Evolutionary conservation across 495 filamentous ascomycete genomes (phyloP).

Genomic region (Parmelia sp.): DNA sequence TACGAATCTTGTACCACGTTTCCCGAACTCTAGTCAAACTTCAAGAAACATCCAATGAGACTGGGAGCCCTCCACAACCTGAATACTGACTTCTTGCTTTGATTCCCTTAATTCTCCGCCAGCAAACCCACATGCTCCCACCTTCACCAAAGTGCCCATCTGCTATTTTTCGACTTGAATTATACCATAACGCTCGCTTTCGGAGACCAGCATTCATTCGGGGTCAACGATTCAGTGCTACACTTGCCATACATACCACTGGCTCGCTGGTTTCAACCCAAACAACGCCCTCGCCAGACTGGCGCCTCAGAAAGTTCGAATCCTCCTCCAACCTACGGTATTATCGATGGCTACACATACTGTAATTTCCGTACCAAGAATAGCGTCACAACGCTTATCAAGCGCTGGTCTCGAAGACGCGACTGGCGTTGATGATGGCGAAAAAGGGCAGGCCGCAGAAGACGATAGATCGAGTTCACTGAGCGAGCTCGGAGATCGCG

Average conservation of each 20-base stretch:
- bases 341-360: conserved; percentile 12
- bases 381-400: conserved; percentile 8
- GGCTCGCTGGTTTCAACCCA: neutral
- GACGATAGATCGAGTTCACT: conserved; percentile 59
- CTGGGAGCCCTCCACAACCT: neutral
- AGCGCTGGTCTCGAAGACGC: neutral
- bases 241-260: neutral
- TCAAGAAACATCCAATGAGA: neutral
- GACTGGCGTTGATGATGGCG: conserved; percentile 2
- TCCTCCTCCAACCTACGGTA: conserved; percentile 1
- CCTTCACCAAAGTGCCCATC: conserved; percentile 5
- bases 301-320: neutral
- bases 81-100: neutral
- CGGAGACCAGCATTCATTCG: neutral
- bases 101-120: neutral
- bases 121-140: conserved; percentile 1
- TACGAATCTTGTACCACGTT: neutral
- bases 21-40: neutral
- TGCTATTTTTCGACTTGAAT: neutral
- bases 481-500: conserved; percentile 83
- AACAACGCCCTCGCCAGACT: neutral
- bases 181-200: neutral
- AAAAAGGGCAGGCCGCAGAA: conserved; percentile 5
- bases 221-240: neutral
- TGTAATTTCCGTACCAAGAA: neutral